Base-by-base conservation (phyloP, 768 basidiomycete species). In the Punctularia strigosozonata region DNA sequence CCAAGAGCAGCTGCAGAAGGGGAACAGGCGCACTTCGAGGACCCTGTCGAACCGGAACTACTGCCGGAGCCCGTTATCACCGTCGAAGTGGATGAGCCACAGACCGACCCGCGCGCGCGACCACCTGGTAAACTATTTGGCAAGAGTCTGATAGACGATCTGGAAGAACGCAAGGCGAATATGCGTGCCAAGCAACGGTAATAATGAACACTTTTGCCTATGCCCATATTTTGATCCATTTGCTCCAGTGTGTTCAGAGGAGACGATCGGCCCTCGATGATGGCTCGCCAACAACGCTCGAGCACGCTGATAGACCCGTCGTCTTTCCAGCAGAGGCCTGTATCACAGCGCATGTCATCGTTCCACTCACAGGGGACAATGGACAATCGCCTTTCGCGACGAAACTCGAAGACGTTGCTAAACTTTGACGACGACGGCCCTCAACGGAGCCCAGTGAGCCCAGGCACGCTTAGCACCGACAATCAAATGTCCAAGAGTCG, bases 211-310 rank as follows among this genome's bases (percentile, higher is more conserved):
- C n/a, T n/a, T n/a, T 46, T 24, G 8, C 36, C 8, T 38, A 31
- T 28, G 4, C 19, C 31, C 14, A 44, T 39, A n/a, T 20, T 34
- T 14, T n/a, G 18, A 10, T 38, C 6, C 12, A 25, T 17, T 12
- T 21, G 8, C 13, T 33, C 17, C 44, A 94, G 91, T 39, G 80
- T 86, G 12, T 95, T 95, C 57, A 76, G 65, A 39, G 91, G 91
- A 12, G 91, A 95, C 51, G 71, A 82, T 46, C 68, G 90, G 41
- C 88, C 91, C 7, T 83, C 87, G 4, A 94, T 94, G 91, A 92
- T 94, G 89, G 74, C 79, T 24, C 74, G 90, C 44, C 63, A 65
- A 25, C 59, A 67, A 41, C 76, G 72, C 15, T 55, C 73, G 10
- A 77, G 71, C 47, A 84, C 87, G 0, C 57, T 90, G 36, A 83